Evolutionary conservation across 2,329 filamentous ascomycete species (phyloP).

Genomic region (Diaporthe sp.): DNA sequence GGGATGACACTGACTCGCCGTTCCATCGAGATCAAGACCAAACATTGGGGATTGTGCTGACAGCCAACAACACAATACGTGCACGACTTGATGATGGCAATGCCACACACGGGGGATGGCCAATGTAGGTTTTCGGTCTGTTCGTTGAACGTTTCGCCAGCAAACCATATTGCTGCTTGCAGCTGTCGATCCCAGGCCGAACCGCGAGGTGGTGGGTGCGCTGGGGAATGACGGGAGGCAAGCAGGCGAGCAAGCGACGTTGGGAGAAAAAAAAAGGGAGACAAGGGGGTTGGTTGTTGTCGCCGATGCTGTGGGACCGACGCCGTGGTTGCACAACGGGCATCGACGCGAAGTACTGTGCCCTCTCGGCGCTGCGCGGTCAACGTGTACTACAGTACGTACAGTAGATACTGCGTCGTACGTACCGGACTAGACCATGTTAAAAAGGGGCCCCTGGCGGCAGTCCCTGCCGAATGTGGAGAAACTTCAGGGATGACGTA

Average conservation of each 20-base stretch:
- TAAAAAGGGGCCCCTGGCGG: slow-evolving; percentile 28
- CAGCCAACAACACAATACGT: not conserved
- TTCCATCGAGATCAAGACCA: not conserved
- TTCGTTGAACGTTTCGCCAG: slow-evolving; percentile 25
- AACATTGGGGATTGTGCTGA: not conserved
- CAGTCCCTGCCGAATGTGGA: slow-evolving; percentile 31
- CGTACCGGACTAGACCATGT: slow-evolving; percentile 18
- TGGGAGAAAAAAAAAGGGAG: not conserved
- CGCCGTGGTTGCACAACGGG: slow-evolving; percentile 24
- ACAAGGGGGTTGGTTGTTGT: slow-evolving; percentile 14
- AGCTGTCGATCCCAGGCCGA: slow-evolving; percentile 7
- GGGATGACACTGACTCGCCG: slow-evolving; percentile 21
- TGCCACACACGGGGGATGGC: not conserved
- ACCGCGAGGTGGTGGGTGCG: slow-evolving; percentile 17
- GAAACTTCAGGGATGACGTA: slow-evolving; percentile 29
- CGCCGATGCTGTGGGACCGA: slow-evolving; percentile 23
- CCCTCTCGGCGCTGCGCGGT: slow-evolving; percentile 14
- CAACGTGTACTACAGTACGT: not conserved
- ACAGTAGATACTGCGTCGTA: not conserved
- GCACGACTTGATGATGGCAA: not conserved
- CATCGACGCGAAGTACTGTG: slow-evolving; percentile 24
- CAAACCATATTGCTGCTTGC: slow-evolving; percentile 16
- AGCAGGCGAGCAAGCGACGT: not conserved
- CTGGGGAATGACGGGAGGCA: slow-evolving; percentile 9
- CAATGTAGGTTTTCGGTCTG: slow-evolving; percentile 11